Evolutionary conservation across 1,284 basidiomycete genomes (phyloP).

Genomic region (Sutorius eximius): DNA sequence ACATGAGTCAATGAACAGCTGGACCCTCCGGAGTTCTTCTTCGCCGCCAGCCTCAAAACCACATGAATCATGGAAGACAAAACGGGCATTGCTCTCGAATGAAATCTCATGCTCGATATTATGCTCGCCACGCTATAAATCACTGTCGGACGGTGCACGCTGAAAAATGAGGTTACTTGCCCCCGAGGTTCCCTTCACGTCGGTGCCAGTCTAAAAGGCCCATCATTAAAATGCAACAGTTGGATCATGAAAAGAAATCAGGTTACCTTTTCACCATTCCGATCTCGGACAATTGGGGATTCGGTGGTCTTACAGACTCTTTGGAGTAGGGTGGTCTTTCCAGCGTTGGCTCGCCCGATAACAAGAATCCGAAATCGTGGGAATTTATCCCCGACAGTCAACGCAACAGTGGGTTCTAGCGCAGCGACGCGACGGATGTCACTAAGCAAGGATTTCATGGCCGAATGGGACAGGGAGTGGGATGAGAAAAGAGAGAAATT

Average conservation of each 20-base stretch:
- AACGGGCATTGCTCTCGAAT: constrained; percentile 19
- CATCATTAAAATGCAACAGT: background rate
- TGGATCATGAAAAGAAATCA: background rate
- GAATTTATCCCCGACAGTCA: background rate
- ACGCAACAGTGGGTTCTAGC: background rate
- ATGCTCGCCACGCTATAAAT: constrained; percentile 32
- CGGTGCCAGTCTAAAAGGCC: background rate
- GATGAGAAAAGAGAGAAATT: background rate
- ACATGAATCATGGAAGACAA: constrained; percentile 34
- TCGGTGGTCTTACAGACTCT: constrained; percentile 6
- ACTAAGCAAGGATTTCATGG: too few species aligned
- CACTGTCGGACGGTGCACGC: background rate
- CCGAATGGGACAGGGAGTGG: background rate
- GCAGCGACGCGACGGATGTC: background rate
- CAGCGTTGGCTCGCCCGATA: constrained; percentile 5
- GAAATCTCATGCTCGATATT: constrained; percentile 34
- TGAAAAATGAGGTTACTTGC: background rate
- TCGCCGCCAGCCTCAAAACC: constrained; percentile 30
- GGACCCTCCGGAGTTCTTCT: constrained; percentile 6
- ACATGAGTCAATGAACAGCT: constrained; percentile 17
- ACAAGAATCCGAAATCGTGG: constrained; percentile 4
- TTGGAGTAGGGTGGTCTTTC: constrained; percentile 4
- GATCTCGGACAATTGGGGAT: background rate
- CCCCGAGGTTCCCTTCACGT: background rate
- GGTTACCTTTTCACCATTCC: background rate